Evolutionary conservation across 495 filamentous ascomycete genomes (phyloP).

Genomic region (Parmelia sp.): DNA sequence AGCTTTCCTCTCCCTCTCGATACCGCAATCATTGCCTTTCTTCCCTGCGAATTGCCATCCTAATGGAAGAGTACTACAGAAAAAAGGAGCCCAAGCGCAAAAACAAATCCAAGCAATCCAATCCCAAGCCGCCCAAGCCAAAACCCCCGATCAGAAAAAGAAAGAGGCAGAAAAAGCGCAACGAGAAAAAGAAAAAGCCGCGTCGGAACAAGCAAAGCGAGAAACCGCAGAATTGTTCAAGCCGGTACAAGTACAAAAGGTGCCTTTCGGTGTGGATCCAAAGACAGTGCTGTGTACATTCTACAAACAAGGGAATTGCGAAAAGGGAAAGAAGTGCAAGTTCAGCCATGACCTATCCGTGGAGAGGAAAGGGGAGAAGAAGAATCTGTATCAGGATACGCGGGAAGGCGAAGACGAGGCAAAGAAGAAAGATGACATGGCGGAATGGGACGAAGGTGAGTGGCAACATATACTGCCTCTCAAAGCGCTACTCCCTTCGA

Average conservation of each 20-base stretch:
- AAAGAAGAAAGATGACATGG: conserved; percentile 89
- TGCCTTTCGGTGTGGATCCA: conserved; percentile 94
- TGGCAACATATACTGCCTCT: background rate
- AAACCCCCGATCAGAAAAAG: conserved; percentile 74
- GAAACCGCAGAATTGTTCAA: conserved; percentile 83
- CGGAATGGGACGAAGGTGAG: conserved; percentile 77
- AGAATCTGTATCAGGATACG: conserved; percentile 82
- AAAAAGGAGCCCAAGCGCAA: conserved; percentile 88
- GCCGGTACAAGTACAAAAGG: conserved; percentile 90
- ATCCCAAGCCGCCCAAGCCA: conserved; percentile 61
- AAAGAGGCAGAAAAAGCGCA: conserved; percentile 85
- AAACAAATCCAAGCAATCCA: conserved; percentile 78
- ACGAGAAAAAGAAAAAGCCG: conserved; percentile 80
- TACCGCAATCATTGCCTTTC: background rate
- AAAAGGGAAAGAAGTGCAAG: conserved; percentile 97
- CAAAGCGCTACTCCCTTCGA: background rate
- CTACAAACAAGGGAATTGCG: conserved; percentile 93
- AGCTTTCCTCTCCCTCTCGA: conserved; percentile 13
- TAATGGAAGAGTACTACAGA: conserved; percentile 37
- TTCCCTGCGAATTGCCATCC: background rate
- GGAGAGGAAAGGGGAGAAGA: conserved; percentile 88
- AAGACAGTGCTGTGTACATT: conserved; percentile 97
- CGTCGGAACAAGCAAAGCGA: conserved; percentile 72
- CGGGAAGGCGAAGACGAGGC: conserved; percentile 59
- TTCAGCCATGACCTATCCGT: conserved; percentile 87